Conservation (phyloP, 2,329 filamentous ascomycete genomes). For the Diplodia corticola region DNA sequence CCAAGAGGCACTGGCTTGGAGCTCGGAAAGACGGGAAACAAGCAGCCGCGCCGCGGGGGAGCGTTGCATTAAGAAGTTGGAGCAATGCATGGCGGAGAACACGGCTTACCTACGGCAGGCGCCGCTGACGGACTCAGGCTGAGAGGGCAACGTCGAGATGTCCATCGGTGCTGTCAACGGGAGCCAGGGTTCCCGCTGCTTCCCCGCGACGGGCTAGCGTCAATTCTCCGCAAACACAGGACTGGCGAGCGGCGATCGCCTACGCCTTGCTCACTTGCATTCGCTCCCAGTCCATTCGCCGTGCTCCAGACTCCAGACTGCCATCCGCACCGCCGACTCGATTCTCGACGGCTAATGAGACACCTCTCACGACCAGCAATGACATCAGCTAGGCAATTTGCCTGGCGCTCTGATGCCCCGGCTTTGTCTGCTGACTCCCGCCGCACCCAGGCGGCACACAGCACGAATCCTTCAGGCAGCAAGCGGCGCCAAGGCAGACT, state of each 20-base stretch:
- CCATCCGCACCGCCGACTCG: too few species aligned
- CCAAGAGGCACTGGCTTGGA: not conserved
- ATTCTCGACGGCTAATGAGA: not conserved
- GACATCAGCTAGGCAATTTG: conserved; percentile 1
- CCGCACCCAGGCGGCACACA: conserved; percentile 7
- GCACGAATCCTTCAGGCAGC: conserved; percentile 14
- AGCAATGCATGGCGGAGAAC: conserved; percentile 19
- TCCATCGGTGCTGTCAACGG: not conserved
- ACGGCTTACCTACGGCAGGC: conserved; percentile 20
- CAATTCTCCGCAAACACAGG: conserved; percentile 11
- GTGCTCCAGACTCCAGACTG: not conserved
- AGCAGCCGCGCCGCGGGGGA: conserved; percentile 5
- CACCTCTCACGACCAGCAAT: not conserved
- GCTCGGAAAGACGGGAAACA: not conserved
- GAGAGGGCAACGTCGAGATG: too few species aligned
- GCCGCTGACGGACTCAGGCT: conserved; percentile 17
- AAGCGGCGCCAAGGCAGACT: conserved; percentile 11
- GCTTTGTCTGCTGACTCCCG: conserved; percentile 10
- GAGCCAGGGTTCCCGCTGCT: conserved; percentile 5
- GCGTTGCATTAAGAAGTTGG: conserved; percentile 16
- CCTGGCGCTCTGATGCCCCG: not conserved
- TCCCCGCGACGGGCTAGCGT: conserved; percentile 13
- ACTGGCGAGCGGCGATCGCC: conserved; percentile 1
- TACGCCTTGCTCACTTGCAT: not conserved
- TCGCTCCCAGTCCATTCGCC: not conserved